A percentile compares a stretch with the other conserved stretches of the same genome.
These are phyloP conservation scores for Suhomyces guaymorum DNA, from an alignment of 1,139 yeast species.

Conservation along the genomic window DNA sequence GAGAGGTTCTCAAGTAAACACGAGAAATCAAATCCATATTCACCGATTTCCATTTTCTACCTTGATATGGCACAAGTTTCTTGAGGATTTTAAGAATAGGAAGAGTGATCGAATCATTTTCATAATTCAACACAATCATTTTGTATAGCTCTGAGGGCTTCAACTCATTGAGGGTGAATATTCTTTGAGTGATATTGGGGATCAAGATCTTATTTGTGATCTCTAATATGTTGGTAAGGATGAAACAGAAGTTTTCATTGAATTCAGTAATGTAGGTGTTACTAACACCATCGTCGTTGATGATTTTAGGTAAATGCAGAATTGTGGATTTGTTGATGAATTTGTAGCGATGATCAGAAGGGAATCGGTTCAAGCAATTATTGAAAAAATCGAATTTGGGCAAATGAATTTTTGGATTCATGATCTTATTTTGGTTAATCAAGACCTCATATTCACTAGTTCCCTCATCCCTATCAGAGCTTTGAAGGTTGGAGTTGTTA, in stretches of 20 bases:
- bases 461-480: conserved; percentile 12
- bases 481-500: conserved; percentile 38
- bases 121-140: conserved; percentile 48
- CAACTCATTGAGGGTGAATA: conserved; percentile 54
- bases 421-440: conserved; percentile 39
- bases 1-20: conserved; percentile 73
- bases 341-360: conserved; percentile 18
- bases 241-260: conserved; percentile 47
- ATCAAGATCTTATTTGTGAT: conserved; percentile 47
- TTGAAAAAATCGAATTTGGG: conserved; percentile 48
- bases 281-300: conserved; percentile 31
- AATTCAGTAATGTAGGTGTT: conserved; percentile 33
- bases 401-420: conserved; percentile 48
- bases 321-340: conserved; percentile 35
- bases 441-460: conserved; percentile 35
- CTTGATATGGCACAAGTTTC: conserved; percentile 85
- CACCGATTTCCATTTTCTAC: conserved; percentile 89
- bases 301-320: conserved; percentile 27
- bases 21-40: conserved; percentile 94
- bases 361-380: conserved; percentile 32
- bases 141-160: conserved; percentile 55
- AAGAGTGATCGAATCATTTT: conserved; percentile 61
- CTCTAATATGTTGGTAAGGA: conserved; percentile 46
- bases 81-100: conserved; percentile 76
- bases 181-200: conserved; percentile 52